Evolutionary conservation across 345 rosid genomes (phyloP), one percentile per base, ranked within the genome.

Genomic region (Sonneratia alba): DNA sequence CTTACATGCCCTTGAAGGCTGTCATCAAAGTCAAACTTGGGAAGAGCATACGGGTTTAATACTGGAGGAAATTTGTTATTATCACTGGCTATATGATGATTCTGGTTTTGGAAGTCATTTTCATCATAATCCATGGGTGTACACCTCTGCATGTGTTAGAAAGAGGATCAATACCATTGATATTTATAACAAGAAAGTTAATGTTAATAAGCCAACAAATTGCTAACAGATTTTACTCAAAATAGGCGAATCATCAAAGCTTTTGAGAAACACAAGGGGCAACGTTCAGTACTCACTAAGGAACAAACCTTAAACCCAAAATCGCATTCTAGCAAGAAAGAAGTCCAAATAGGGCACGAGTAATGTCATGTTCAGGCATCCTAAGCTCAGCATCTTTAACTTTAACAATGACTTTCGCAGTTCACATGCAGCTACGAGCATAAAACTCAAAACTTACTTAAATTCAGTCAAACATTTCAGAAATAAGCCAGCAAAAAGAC

Each of bases 41-140:
- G 85, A 72, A 82, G 80, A 22, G 82, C 82, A 76, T 74, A 82
- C 40, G 85, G 73, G 61, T 59, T 66, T 66, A 76, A 75, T 51
- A 72, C 74, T 73, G 82, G 72, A 51, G 82, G 82, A 74, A 79
- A 82, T 19, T 79, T 79, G 66, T 74, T 82, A 76, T 74, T 76
- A 82, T 96, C 99, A 83, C 94, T 91, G 72, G 89, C 87, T 92
- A 96, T 73, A 72, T 85, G 90, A 81, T 88, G 93, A 86, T 90
- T 96, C 82, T 87, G 94, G 86, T 90, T 85, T 80, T 89, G 97
- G 87, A 87, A 89, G 81, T 96, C 98, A 84, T 80, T 91, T 83
- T 92, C 99, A 86, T 96, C 96, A 89, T 86, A 91, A 87, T 92
- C 99, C 99, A 96, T 96, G 97, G 85, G 95, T 84, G 75, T 82